These are phyloP conservation scores for Mrakia gelida DNA, from an alignment of 768 basidiomycete genomes.

Conservation along the genomic window DNA sequence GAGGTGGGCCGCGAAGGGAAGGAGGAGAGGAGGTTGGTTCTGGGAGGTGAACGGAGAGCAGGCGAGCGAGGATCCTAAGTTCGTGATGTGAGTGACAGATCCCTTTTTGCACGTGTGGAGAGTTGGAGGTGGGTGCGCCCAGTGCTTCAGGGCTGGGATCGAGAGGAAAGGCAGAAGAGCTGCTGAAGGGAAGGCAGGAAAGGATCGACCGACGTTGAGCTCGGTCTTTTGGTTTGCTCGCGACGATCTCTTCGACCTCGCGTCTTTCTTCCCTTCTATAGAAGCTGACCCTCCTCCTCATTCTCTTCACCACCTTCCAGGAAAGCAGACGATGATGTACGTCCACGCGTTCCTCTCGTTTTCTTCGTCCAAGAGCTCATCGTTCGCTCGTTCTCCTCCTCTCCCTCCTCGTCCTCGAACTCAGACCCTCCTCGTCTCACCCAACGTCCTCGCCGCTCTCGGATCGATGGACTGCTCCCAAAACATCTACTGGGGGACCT, in stretches of 20 bases:
- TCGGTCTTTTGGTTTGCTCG: too few relatives aligned
- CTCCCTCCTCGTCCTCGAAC: neutral
- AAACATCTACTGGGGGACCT: constrained; percentile 46
- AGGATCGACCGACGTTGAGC: neutral
- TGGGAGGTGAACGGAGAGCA: too few relatives aligned
- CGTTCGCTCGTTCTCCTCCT: too few relatives aligned
- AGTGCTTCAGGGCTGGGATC: too few relatives aligned
- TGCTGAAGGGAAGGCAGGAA: too few relatives aligned
- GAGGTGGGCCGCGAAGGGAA: constrained; percentile 43
- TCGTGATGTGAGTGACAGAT: constrained; percentile 42
- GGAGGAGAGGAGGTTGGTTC: constrained; percentile 27
- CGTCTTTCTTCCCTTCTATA: neutral
- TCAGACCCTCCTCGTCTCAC: constrained; percentile 45
- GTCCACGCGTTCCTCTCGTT: constrained; percentile 19
- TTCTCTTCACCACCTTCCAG: constrained; percentile 23
- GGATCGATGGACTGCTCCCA: constrained; percentile 41
- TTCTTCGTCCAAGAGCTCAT: neutral
- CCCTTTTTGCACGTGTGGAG: too few relatives aligned
- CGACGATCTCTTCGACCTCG: neutral
- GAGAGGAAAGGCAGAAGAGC: neutral
- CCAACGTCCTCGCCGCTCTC: constrained; percentile 44
- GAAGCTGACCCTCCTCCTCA: neutral
- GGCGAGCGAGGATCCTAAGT: constrained; percentile 40
- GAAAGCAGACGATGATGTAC: constrained; percentile 47
- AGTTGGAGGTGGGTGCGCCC: too few relatives aligned